These are phyloP conservation scores for Croton laevigatus DNA, from an alignment of 441 rosid genomes.

Conservation along the genomic window DNA sequence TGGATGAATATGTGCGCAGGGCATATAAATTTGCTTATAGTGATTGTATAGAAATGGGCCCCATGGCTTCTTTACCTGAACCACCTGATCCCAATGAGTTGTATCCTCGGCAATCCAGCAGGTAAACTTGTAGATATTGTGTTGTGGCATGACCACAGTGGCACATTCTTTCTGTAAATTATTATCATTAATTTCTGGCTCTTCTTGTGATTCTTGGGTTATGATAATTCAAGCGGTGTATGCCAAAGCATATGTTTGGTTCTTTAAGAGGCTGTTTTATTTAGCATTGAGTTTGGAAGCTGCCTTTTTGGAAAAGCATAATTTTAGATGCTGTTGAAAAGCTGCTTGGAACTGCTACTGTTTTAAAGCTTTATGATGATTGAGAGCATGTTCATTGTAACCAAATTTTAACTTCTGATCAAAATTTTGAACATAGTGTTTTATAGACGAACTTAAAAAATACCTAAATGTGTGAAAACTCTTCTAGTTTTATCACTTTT, in stretches of 20 bases:
- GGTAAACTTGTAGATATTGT: conserved; percentile 40
- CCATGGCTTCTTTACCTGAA: conserved; percentile 86
- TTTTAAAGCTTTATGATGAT: too few relatives aligned
- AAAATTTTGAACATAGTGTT: too few relatives aligned
- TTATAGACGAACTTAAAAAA: too few relatives aligned
- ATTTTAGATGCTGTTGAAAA: too few relatives aligned
- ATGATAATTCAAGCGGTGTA: conserved; percentile 12
- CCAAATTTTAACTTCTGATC: too few relatives aligned
- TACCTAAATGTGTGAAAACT: background rate
- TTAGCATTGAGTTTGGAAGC: too few relatives aligned
- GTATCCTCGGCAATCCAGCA: conserved; percentile 95
- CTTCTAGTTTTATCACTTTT: conserved; percentile 2
- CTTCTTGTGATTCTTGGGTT: conserved; percentile 12
- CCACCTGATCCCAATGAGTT: conserved; percentile 97
- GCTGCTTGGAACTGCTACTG: too few relatives aligned
- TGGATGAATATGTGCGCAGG: conserved; percentile 97
- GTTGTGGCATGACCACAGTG: background rate
- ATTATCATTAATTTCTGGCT: conserved; percentile 1
- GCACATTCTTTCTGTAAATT: conserved; percentile 8
- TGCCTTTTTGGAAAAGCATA: too few relatives aligned
- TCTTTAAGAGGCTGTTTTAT: background rate
- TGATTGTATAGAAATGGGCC: conserved; percentile 96
- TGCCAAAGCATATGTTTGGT: background rate
- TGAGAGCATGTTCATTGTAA: too few relatives aligned
- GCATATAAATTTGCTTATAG: conserved; percentile 99